These are phyloP conservation scores for rapeseed (Brassica napus) DNA, from an alignment of 345 rosid species.

Conservation along the genomic window DNA sequence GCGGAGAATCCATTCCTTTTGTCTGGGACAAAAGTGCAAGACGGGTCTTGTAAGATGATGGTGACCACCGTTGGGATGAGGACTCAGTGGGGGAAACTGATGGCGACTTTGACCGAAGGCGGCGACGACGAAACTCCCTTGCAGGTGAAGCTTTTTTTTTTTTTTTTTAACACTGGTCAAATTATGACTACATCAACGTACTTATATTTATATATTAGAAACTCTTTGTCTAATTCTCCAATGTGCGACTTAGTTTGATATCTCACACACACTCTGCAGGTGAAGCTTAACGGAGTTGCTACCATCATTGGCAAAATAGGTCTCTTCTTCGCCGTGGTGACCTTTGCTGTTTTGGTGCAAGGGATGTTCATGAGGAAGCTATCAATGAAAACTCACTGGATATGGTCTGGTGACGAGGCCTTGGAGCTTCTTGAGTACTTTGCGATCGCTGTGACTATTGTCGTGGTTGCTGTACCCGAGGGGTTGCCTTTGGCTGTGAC, in stretches of 20 bases:
- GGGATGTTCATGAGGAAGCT: constrained; percentile 65
- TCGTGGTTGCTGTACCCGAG: constrained; percentile 98
- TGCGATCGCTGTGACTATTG: constrained; percentile 91
- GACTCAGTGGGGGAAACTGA: constrained; percentile 94
- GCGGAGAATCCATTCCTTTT: constrained; percentile 73
- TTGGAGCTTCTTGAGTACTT: constrained; percentile 73
- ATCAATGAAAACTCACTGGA: constrained; percentile 48
- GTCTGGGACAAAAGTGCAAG: constrained; percentile 90
- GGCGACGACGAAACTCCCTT: constrained; percentile 96
- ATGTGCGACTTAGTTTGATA: no score
- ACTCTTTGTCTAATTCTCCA: no score
- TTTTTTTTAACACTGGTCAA: no score
- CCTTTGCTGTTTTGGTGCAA: constrained; percentile 82
- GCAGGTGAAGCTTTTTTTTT: constrained; percentile 44
- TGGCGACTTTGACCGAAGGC: constrained; percentile 95
- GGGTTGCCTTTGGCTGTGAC: constrained; percentile 96
- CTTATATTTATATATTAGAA: no score
- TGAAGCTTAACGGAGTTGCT: constrained; percentile 89
- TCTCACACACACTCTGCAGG: constrained; percentile 49
- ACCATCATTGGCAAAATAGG: constrained; percentile 87
- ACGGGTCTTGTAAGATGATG: constrained; percentile 92
- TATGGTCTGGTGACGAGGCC: constrained; percentile 88
- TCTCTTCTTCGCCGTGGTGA: constrained; percentile 77
- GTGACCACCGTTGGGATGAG: constrained; percentile 94
- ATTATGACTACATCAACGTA: no score